Evolutionary conservation across 139 green algal genomes (phyloP).

Genomic region (Spirogloea muscicola): DNA sequence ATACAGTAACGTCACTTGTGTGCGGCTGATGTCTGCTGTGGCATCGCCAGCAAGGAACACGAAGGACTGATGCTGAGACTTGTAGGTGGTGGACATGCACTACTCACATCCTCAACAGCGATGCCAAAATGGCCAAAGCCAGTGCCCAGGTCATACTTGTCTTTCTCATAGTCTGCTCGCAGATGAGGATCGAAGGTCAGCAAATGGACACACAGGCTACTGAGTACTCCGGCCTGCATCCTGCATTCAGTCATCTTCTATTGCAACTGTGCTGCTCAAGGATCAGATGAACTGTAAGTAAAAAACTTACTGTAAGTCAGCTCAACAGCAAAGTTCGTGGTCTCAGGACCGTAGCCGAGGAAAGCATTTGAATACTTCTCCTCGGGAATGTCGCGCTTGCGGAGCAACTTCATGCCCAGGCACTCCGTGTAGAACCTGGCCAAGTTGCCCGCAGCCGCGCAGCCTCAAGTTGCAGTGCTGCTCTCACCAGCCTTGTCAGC

Average conservation of each 20-base stretch:
- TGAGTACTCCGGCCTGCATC: too few relatives aligned
- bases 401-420: conserved; percentile 58
- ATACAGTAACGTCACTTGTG: background rate
- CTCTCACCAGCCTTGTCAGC: background rate
- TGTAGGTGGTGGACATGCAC: background rate
- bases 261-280: conserved; percentile 62
- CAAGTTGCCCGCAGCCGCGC: background rate
- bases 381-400: conserved; percentile 75
- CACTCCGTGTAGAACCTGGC: conserved; percentile 58
- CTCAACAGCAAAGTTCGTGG: conserved; percentile 70
- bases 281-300: too few relatives aligned
- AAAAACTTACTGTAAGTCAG: conserved; percentile 82
- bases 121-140: conserved; percentile 91
- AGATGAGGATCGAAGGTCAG: too few relatives aligned
- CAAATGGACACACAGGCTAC: too few relatives aligned
- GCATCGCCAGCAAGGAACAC: background rate
- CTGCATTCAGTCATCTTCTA: too few relatives aligned
- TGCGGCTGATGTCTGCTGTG: background rate
- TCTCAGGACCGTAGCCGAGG: conserved; percentile 74
- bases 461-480: background rate
- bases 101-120: conserved; percentile 69
- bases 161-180: conserved; percentile 68
- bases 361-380: conserved; percentile 75
- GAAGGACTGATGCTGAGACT: background rate
- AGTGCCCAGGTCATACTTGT: conserved; percentile 72